phyloP scores from a whole-genome alignment of 78 protist genomes.

The Guillardia theta region DNA sequence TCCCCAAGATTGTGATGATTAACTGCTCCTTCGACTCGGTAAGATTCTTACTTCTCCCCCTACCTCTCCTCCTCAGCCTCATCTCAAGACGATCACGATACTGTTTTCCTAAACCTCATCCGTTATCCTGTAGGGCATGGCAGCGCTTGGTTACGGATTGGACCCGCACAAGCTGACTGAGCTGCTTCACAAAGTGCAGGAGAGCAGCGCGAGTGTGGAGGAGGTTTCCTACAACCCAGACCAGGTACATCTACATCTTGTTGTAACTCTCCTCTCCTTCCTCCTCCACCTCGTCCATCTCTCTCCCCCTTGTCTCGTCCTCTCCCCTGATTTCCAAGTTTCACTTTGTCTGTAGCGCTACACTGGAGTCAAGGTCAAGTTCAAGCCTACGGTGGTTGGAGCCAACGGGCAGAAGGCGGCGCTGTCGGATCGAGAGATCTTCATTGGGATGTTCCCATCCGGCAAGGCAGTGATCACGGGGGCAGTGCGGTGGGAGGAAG shows the following conservation, averaged over 20 bases:
- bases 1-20: conserved; percentile 17
- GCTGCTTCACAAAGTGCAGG: neutral
- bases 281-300: too few species aligned
- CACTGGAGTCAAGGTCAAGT: conserved; percentile 34
- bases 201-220: neutral
- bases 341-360: conserved; percentile 33
- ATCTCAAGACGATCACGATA: too few species aligned
- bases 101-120: too few species aligned
- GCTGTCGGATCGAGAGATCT: neutral
- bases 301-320: too few species aligned
- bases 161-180: neutral
- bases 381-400: neutral
- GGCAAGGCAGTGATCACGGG: conserved; percentile 16
- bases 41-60: too few species aligned
- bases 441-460: conserved; percentile 7
- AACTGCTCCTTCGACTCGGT: conserved; percentile 44
- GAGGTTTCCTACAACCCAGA: conserved; percentile 30
- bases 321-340: too few species aligned
- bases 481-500: neutral
- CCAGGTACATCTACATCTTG: too few species aligned
- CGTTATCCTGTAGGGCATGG: neutral
- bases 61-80: too few species aligned
- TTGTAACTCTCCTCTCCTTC: too few species aligned
- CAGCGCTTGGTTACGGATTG: neutral
- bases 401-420: neutral